Evolutionary conservation across 345 rosid genomes (phyloP).

Genomic region (Diplotaxis tenuifolia): DNA sequence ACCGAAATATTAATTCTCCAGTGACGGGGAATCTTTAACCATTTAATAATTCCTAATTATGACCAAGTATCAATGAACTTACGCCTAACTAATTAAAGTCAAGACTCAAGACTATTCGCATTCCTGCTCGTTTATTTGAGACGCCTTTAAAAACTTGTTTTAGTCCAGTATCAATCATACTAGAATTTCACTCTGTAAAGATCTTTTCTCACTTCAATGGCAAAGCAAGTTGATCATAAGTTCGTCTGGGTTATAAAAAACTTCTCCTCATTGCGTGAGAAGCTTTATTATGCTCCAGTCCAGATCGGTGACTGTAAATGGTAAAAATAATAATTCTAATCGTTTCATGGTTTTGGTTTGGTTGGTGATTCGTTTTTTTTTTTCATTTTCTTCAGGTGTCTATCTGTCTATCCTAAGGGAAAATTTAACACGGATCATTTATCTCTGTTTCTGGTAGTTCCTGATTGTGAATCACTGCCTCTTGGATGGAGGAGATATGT

Average conservation of each 20-base stretch:
- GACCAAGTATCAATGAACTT: too few relatives aligned
- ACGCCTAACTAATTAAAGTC: not conserved
- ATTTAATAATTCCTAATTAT: too few relatives aligned
- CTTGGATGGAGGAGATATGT: not conserved
- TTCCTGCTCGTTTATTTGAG: not conserved
- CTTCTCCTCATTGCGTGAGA: not conserved
- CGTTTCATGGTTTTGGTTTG: not conserved
- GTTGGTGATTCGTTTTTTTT: not conserved
- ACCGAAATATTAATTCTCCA: too few relatives aligned
- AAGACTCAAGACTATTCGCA: not conserved
- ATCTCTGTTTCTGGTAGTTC: not conserved
- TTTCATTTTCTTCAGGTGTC: not conserved
- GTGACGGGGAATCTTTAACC: too few relatives aligned
- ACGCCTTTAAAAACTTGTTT: too few relatives aligned
- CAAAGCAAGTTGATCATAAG: not conserved
- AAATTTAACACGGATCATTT: not conserved
- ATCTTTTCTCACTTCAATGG: not conserved
- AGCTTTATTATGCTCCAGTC: not conserved
- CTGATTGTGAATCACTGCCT: not conserved
- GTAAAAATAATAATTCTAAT: not conserved
- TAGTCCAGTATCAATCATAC: too few relatives aligned
- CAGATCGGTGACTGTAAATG: not conserved
- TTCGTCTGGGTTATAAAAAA: not conserved
- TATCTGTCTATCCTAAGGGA: not conserved
- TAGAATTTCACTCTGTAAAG: too few relatives aligned